Evolutionary conservation across 140 eudicot genomes (phyloP), one percentile per base, ranked within the genome.

Genomic region (Senecio squalidus): DNA sequence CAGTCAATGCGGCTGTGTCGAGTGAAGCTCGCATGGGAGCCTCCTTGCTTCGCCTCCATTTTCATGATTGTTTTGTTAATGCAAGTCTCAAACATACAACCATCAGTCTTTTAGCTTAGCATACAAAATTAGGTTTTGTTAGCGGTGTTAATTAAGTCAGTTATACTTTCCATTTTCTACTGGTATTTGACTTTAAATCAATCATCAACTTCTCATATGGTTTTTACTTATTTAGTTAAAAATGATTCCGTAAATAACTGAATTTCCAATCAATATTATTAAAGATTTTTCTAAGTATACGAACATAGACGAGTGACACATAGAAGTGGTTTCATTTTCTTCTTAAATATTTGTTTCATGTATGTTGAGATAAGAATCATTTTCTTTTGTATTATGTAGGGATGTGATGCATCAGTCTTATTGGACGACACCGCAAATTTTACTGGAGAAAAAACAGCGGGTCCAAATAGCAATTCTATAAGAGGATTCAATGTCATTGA

Each of bases 21-120:
- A 70, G 2, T 14, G 96, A 88, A 56, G 73, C 75, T 74, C 88
- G 96, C 33, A 88, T 88, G 96, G 96, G 96, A 29, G 96, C 96
- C 25, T 88, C 94, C 0, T 62, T 88, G 70, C 96, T 88, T 59
- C 96, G 96, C 53, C 94, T 84, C 22, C 96, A 87, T 75, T 87
- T 87, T 62, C 96, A 87, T 33, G 96, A 87, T 71, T 87, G 96
- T 46, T 87, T 83, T 44, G 94, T 83, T 21, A 76, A 83, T 51
- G 96, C 78, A 75, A 73, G 86, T 78, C 43, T 40, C 15, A 9
- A 16, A 68, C 21, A 2, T 58, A 16, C 5, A 23, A 31, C 23
- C 57, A 28, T 7, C 26, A 16, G n/a, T 39, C 53, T 40, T 43
- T 7, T 6, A 20, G 9, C 54, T 55, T 8, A 9, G 73, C 25